Evolutionary conservation across 2,329 filamentous ascomycete species (phyloP), one percentile per base, ranked within the genome.

Genomic region (Diplodia scrobiculata): DNA sequence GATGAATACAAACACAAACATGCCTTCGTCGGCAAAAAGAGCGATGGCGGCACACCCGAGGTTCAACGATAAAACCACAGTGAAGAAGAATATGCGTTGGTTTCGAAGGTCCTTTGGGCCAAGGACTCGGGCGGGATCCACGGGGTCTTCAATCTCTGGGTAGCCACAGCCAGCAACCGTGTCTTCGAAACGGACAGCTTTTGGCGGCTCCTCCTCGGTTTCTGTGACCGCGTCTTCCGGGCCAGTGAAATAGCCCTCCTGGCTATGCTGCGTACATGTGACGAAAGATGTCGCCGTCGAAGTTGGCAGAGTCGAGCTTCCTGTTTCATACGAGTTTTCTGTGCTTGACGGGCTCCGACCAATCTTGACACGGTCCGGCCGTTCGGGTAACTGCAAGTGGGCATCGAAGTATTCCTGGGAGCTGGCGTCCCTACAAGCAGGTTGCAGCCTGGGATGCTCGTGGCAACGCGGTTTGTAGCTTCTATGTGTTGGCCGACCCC

Each of bases 1-100:
- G 36, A 72, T 72, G 47, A 70, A 67, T 21, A 50, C 58, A 17
- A 71, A 65, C 7, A 71, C 70, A 32, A 59, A 58, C 17, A 66
- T 10, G 4, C 54, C 54, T 14, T 66, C n/a, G 25, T 66, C n/a
- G n/a, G 45, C 64, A 11, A 59, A 66, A 7, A 66, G 10, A 32
- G 64, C 64, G 9, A 51, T 45, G 10, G 45, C 45, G 13, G 64
- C 64, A 14, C n/a, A 52, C 6, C 45, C 64, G 25, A 66, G 29
- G 27, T 66, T 66, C 25, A 66, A 32, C 10, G 36, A 52, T 27
- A 66, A 5, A 5, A 66, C 29, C 2, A 32, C 6, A 6, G 53
- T n/a, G 32, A 66, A 53, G 34, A 66, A 66, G 14, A 60, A 51
- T 14, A 66, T 60, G 3, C 64, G 64, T 10, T 66, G 64, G 25